Percentiles rank a stretch among this genome's conserved stretches.
Conservation (phyloP, 2,329 filamentous ascomycete species). For the Colletotrichum costaricense region DNA sequence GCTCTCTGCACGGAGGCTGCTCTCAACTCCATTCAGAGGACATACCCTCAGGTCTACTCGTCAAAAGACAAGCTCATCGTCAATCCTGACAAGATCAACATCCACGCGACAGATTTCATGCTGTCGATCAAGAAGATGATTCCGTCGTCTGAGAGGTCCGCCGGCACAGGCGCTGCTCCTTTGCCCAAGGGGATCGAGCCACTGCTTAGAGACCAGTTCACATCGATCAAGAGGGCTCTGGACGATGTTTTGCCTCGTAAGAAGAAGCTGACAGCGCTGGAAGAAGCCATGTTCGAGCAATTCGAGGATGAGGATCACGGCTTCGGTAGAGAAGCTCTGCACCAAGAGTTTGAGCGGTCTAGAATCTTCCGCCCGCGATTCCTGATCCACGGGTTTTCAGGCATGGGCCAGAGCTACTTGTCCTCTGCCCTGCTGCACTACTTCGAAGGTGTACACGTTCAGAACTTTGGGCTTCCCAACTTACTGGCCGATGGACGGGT, state of each 20-base stretch:
- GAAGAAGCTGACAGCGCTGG: conserved; percentile 87
- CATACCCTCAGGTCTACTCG: conserved; percentile 95
- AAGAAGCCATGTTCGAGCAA: conserved; percentile 93
- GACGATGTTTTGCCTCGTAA: conserved; percentile 84
- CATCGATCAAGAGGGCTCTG: conserved; percentile 74
- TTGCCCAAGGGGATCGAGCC: conserved; percentile 85
- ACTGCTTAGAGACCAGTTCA: conserved; percentile 79
- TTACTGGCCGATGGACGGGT: conserved; percentile 86
- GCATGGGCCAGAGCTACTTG: conserved; percentile 95
- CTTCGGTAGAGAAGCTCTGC: conserved; percentile 83
- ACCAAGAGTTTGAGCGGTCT: conserved; percentile 85
- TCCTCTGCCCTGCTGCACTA: conserved; percentile 87
- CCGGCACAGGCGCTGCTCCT: conserved; percentile 84
- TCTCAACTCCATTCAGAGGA: conserved; percentile 93
- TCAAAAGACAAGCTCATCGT: conserved; percentile 92
- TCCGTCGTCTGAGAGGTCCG: conserved; percentile 91
- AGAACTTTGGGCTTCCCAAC: conserved; percentile 91
- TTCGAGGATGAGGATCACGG: conserved; percentile 85
- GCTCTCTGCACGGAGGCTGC: conserved; percentile 96
- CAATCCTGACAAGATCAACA: conserved; percentile 83
- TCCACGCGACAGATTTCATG: conserved; percentile 97
- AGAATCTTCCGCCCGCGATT: conserved; percentile 90
- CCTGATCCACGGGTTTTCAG: conserved; percentile 81
- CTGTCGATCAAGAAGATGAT: conserved; percentile 96
- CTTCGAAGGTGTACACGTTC: conserved; percentile 93